Conservation (phyloP, 2,329 filamentous ascomycete species). For the Colletotrichum filicis region DNA sequence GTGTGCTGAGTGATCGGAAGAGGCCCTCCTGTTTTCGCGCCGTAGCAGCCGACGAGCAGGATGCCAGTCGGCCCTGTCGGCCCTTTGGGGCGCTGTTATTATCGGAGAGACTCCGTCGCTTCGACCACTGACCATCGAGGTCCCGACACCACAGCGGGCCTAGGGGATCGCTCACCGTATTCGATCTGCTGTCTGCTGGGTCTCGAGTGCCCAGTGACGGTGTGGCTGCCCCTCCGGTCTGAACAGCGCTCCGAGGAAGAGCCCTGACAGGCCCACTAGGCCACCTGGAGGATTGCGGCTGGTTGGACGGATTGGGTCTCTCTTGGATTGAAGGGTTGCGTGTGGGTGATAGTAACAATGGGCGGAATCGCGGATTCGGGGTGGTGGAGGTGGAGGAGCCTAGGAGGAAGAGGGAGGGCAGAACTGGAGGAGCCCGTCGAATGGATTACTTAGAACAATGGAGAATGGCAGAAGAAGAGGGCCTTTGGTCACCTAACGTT, state of each 20-base stretch:
- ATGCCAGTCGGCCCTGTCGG: slow-evolving; percentile 19
- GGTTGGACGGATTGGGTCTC: slow-evolving; percentile 1
- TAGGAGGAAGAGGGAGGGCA: background rate
- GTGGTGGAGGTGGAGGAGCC: slow-evolving; percentile 2
- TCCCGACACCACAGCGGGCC: slow-evolving; percentile 9
- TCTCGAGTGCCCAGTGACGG: background rate
- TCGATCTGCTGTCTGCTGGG: background rate
- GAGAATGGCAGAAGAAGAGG: slow-evolving; percentile 1
- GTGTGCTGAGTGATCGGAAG: slow-evolving; percentile 14
- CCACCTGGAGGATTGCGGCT: slow-evolving; percentile 20
- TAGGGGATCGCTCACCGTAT: slow-evolving; percentile 11
- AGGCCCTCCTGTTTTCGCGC: slow-evolving; percentile 2
- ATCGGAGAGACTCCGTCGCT: slow-evolving; percentile 17
- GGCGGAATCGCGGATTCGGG: background rate
- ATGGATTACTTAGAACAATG: background rate
- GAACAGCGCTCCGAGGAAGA: slow-evolving; percentile 18
- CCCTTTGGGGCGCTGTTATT: slow-evolving; percentile 16
- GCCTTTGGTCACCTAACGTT: background rate
- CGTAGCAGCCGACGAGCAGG: slow-evolving; percentile 18
- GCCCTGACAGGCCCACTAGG: slow-evolving; percentile 17
- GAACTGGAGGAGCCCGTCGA: background rate
- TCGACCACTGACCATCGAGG: background rate
- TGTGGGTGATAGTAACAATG: slow-evolving; percentile 12
- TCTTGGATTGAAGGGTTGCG: background rate
- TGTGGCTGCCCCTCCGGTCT: background rate